Percentiles rank a stretch among this genome's conserved stretches.
phyloP scores from a whole-genome alignment of 2,329 filamentous ascomycete genomes.

The Stagonosporopsis vannaccii region DNA sequence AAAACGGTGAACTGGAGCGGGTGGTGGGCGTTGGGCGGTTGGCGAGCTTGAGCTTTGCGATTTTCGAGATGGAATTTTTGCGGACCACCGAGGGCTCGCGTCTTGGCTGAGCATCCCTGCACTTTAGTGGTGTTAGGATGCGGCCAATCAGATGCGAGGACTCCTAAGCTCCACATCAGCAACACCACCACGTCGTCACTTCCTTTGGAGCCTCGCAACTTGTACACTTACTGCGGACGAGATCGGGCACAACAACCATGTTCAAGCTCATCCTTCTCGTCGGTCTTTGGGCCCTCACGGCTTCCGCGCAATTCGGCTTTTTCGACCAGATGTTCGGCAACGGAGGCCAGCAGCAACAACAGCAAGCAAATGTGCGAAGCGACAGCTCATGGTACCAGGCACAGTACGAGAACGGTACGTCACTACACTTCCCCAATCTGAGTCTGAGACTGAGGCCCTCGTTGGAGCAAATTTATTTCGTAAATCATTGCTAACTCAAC shows the following conservation, averaged over 20 bases:
- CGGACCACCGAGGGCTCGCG: constrained; percentile 28
- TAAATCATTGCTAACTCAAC: constrained; percentile 6
- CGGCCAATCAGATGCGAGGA: constrained; percentile 3
- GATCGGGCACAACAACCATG: background rate
- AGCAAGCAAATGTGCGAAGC: constrained; percentile 80
- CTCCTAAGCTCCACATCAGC: constrained; percentile 28
- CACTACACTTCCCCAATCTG: background rate
- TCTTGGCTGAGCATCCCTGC: constrained; percentile 5
- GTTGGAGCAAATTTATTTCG: background rate
- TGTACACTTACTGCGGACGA: background rate
- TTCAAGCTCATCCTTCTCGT: constrained; percentile 40
- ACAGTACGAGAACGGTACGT: constrained; percentile 71
- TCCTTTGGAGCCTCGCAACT: background rate
- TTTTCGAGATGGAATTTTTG: constrained; percentile 30
- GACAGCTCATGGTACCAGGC: constrained; percentile 82
- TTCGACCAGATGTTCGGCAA: constrained; percentile 96
- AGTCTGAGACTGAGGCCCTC: background rate
- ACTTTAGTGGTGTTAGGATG: background rate
- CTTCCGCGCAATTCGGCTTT: constrained; percentile 88
- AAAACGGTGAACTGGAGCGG: background rate
- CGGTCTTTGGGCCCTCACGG: constrained; percentile 66
- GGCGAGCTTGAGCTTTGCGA: constrained; percentile 16
- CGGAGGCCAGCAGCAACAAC: constrained; percentile 64
- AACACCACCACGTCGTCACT: constrained; percentile 12
- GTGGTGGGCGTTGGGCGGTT: background rate